These are phyloP conservation scores for Cyathus striatus DNA, from an alignment of 768 basidiomycete species.

Conservation along the genomic window DNA sequence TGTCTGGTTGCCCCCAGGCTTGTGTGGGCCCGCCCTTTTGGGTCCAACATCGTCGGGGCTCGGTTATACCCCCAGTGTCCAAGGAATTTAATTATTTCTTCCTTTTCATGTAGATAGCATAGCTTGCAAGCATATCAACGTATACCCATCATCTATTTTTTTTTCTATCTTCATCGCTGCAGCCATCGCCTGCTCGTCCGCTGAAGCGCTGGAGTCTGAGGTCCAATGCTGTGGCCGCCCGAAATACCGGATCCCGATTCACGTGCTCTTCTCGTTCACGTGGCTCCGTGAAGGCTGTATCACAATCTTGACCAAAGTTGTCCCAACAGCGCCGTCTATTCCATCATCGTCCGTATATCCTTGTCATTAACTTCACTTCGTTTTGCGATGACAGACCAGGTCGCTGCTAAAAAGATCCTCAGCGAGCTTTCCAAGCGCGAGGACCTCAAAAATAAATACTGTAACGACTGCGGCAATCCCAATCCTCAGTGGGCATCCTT, in stretches of 20 bases:
- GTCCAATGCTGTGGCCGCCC: neutral
- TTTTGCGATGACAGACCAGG: slow-evolving; percentile 66
- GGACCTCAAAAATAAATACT: slow-evolving; percentile 70
- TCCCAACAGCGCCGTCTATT: no score
- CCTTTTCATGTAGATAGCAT: no score
- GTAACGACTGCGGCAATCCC: slow-evolving; percentile 82
- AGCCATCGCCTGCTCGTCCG: no score
- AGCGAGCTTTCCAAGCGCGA: slow-evolving; percentile 70
- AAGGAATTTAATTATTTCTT: no score
- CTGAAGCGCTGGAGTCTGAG: neutral
- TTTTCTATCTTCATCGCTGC: no score
- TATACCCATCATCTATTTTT: no score
- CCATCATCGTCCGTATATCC: no score
- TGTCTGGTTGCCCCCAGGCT: slow-evolving; percentile 2
- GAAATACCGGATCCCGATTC: neutral
- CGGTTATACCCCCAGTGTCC: neutral
- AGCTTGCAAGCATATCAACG: no score
- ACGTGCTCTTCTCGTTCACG: no score
- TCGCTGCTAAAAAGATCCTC: slow-evolving; percentile 62
- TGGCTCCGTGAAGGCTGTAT: slow-evolving; percentile 2
- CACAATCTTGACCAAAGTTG: no score
- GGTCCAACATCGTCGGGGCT: neutral
- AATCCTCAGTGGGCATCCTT: slow-evolving; percentile 95
- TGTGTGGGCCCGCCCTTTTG: slow-evolving; percentile 2
- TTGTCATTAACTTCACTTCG: neutral